Evolutionary conservation across 2,329 filamentous ascomycete genomes (phyloP).

Genomic region (Aspergillus transmontanensis): DNA sequence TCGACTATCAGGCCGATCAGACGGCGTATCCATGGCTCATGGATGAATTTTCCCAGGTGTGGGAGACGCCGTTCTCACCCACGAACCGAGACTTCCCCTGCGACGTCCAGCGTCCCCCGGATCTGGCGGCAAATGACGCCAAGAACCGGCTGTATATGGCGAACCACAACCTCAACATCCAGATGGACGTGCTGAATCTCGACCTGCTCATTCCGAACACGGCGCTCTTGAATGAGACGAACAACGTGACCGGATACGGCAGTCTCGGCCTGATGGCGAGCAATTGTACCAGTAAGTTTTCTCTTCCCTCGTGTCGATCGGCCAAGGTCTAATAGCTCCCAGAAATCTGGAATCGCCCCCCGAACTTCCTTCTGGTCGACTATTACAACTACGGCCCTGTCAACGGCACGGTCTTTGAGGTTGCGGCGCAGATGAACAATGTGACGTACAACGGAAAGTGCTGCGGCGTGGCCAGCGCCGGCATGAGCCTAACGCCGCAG

Average conservation of each 20-base stretch:
- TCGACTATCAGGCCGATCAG: slow-evolving; percentile 85
- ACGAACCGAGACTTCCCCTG: slow-evolving; percentile 73
- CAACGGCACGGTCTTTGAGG: slow-evolving; percentile 75
- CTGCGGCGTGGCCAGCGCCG: slow-evolving; percentile 38
- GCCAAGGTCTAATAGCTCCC: slow-evolving; percentile 14
- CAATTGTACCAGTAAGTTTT: slow-evolving; percentile 59
- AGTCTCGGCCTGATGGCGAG: slow-evolving; percentile 66
- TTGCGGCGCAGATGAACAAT: slow-evolving; percentile 70
- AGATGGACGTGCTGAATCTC: slow-evolving; percentile 67
- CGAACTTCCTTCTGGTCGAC: slow-evolving; percentile 80
- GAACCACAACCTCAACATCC: slow-evolving; percentile 88
- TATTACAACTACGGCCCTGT: slow-evolving; percentile 75
- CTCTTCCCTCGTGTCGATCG: background rate
- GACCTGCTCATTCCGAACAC: slow-evolving; percentile 72
- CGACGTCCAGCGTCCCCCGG: slow-evolving; percentile 73
- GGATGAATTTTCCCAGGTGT: slow-evolving; percentile 84
- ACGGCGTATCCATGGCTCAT: slow-evolving; percentile 77
- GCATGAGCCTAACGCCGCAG: slow-evolving; percentile 23
- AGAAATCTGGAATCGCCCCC: slow-evolving; percentile 62
- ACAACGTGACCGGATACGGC: slow-evolving; percentile 65
- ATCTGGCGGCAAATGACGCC: slow-evolving; percentile 57
- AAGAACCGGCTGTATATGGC: slow-evolving; percentile 73
- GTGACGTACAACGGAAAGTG: slow-evolving; percentile 63
- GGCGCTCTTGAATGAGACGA: slow-evolving; percentile 70
- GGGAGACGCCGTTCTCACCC: slow-evolving; percentile 87